Conservation (phyloP, 2,329 filamentous ascomycete species). For the Dothidotthia symphoricarpi region DNA sequence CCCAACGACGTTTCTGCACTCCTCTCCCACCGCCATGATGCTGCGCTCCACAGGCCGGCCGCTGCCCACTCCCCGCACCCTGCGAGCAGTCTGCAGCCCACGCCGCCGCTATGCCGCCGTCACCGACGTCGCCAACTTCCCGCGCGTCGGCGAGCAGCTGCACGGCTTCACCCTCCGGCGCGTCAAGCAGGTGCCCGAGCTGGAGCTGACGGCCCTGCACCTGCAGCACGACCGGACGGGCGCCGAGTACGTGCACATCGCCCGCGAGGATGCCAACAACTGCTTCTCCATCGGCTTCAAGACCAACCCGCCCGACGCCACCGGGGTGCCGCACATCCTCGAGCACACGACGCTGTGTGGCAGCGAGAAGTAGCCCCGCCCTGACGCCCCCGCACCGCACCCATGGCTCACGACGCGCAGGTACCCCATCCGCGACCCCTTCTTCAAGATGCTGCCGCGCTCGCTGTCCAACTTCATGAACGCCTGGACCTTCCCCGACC, state of each 20-base stretch:
- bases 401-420: constrained; percentile 47
- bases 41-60: constrained; percentile 39
- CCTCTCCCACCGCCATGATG: constrained; percentile 23
- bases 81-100: constrained; percentile 9
- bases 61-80: constrained; percentile 20
- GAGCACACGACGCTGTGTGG: constrained; percentile 97
- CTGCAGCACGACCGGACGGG: constrained; percentile 93
- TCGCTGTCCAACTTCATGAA: constrained; percentile 99
- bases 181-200: constrained; percentile 87
- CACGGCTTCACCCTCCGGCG: constrained; percentile 91
- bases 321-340: constrained; percentile 92
- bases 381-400: background rate
- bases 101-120: constrained; percentile 59
- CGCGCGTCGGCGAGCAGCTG: constrained; percentile 77
- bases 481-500: constrained; percentile 92
- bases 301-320: constrained; percentile 95
- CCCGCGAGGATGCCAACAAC: constrained; percentile 95
- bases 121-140: constrained; percentile 72
- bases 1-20: too few species aligned
- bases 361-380: constrained; percentile 70
- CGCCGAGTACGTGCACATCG: constrained; percentile 93
- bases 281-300: constrained; percentile 99
- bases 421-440: constrained; percentile 96
- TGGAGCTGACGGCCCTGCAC: constrained; percentile 87
- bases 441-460: constrained; percentile 99